Evolutionary conservation across 225 moss, liverwort and hornwort genomes (phyloP).

Genomic region (Physcomitrellopsis africana): DNA sequence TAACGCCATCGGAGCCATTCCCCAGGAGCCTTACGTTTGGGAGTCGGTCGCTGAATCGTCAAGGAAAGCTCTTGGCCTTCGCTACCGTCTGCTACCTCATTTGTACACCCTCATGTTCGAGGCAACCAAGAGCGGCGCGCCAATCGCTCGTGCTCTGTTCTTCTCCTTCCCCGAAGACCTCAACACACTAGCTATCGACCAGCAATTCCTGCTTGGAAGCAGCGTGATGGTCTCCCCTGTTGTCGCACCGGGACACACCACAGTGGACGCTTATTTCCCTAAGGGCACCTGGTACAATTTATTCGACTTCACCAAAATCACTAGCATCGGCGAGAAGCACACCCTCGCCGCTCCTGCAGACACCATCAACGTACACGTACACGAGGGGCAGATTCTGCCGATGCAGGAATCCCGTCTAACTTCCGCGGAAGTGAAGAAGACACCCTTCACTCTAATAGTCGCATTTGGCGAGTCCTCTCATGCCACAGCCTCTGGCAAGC

Average conservation of each 20-base stretch:
- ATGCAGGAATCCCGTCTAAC: conserved; percentile 69
- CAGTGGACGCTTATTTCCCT: conserved; percentile 70
- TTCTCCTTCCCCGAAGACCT: conserved; percentile 63
- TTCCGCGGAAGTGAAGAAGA: conserved; percentile 52
- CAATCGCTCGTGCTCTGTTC: conserved; percentile 73
- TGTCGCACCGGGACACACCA: conserved; percentile 40
- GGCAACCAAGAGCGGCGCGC: conserved; percentile 72
- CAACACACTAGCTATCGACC: conserved; percentile 44
- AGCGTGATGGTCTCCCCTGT: conserved; percentile 72
- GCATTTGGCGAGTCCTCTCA: conserved; percentile 37
- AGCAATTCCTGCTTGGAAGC: conserved; percentile 72
- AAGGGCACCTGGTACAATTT: conserved; percentile 77
- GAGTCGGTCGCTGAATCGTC: conserved; percentile 63
- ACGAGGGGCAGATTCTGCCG: conserved; percentile 62
- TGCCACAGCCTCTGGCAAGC: conserved; percentile 50
- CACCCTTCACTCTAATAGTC: conserved; percentile 63
- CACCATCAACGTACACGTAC: conserved; percentile 69
- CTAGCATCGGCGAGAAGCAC: conserved; percentile 29
- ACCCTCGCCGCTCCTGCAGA: conserved; percentile 51
- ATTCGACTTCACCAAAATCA: conserved; percentile 55
- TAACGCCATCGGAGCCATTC: conserved; percentile 25
- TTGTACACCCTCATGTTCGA: conserved; percentile 79
- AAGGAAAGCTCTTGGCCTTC: conserved; percentile 56
- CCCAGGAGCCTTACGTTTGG: conserved; percentile 74
- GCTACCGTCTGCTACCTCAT: conserved; percentile 69